Evolutionary conservation across 768 basidiomycete genomes (phyloP).

Genomic region (Pulveroboletus sp.): DNA sequence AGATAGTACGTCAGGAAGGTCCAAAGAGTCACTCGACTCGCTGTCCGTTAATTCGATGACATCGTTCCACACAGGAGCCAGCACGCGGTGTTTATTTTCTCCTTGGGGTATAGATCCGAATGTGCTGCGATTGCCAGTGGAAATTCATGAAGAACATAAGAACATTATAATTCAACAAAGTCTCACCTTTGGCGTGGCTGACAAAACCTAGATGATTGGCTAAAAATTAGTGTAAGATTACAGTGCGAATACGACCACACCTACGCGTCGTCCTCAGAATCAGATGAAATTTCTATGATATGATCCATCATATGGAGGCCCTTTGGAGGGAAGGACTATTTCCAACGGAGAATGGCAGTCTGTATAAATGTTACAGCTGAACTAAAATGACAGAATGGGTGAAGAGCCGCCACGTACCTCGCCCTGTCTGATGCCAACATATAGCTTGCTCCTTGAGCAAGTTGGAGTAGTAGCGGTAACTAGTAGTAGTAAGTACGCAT

Average conservation of each 20-base stretch:
- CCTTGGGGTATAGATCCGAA: background rate
- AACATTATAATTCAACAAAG: background rate
- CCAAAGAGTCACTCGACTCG: slow-evolving; percentile 18
- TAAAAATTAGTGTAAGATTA: background rate
- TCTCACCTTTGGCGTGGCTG: slow-evolving; percentile 10
- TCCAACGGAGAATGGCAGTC: background rate
- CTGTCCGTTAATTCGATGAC: slow-evolving; percentile 33
- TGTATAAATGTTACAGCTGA: too few relatives aligned
- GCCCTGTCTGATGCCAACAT: slow-evolving; percentile 47
- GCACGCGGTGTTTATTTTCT: background rate
- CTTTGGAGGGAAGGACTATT: slow-evolving; percentile 8
- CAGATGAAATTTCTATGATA: slow-evolving; percentile 58
- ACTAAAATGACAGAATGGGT: background rate
- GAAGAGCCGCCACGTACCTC: slow-evolving; percentile 21
- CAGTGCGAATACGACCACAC: slow-evolving; percentile 7
- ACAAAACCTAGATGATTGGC: slow-evolving; percentile 12
- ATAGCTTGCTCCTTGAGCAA: background rate
- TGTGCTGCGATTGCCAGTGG: slow-evolving; percentile 6
- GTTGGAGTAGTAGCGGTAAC: too few relatives aligned
- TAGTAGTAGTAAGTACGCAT: too few relatives aligned
- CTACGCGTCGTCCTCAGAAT: slow-evolving; percentile 39
- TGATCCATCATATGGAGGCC: too few relatives aligned
- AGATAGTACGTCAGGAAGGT: slow-evolving; percentile 23
- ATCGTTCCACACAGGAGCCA: slow-evolving; percentile 7
- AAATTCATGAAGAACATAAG: background rate